Evolutionary conservation across 805 yeast species (phyloP).

Genomic region (Ogataea trehaloabstinens): DNA sequence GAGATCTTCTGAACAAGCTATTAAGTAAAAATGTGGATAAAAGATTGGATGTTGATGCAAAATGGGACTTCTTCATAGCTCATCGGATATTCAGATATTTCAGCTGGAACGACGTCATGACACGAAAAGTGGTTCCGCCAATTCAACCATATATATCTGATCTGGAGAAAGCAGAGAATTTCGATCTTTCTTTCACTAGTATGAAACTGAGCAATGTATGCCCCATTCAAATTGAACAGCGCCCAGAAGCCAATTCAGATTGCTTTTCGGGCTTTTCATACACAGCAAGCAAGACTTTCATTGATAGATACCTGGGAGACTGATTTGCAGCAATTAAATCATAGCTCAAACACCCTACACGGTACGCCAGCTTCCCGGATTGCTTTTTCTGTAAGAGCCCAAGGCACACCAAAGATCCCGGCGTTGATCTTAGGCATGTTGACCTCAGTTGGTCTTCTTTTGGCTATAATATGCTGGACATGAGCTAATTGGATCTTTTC

Average conservation of each 20-base stretch:
- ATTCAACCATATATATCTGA: conserved; percentile 74
- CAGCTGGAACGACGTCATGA: conserved; percentile 58
- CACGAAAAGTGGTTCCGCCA: conserved; percentile 59
- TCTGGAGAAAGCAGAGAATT: conserved; percentile 74
- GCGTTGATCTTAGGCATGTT: conserved; percentile 79
- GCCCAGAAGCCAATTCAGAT: conserved; percentile 6
- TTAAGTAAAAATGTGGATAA: conserved; percentile 65
- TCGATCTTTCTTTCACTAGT: conserved; percentile 69
- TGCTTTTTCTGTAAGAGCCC: conserved; percentile 63
- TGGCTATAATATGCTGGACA: not conserved
- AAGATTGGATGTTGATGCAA: conserved; percentile 55
- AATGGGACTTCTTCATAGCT: conserved; percentile 51
- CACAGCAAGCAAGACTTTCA: conserved; percentile 38
- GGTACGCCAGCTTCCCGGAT: conserved; percentile 35
- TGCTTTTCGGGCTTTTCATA: conserved; percentile 45
- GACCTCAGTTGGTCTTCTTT: conserved; percentile 21
- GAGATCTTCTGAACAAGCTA: conserved; percentile 63
- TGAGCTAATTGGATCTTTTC: conserved; percentile 5
- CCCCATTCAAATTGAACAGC: conserved; percentile 7
- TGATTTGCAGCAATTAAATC: conserved; percentile 2
- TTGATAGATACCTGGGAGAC: conserved; percentile 28
- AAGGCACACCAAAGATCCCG: conserved; percentile 78
- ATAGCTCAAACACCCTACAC: conserved; percentile 49
- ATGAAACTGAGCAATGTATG: conserved; percentile 37
- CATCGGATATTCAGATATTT: conserved; percentile 73